Base-by-base conservation (phyloP, 768 basidiomycete genomes). In the Xerocomus spinulosus region DNA sequence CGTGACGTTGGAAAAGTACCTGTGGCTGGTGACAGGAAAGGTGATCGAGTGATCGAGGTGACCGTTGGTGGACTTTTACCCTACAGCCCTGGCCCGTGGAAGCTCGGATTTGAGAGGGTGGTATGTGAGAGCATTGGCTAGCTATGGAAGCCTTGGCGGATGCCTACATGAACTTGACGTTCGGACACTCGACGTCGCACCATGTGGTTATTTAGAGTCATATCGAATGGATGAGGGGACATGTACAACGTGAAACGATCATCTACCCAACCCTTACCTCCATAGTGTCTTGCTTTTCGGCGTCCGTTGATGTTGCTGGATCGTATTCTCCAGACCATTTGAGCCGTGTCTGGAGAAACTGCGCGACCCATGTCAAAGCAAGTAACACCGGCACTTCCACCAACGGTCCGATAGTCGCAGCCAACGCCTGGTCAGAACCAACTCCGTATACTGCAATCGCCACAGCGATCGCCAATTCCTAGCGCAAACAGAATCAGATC, bases 381-480 rank as follows among this genome's bases (percentile, higher is more conserved):
- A 91, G 75, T 37, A 91, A 66, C 2, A 90, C 86, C 0, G 87
- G 90, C 0, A 92, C 90, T 59, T 88, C 83, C 0, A 85, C 80
- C n/a, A 87, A 68, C 0, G 83, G 85, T 0, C 86, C 85, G 18
- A 87, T 82, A 0, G 88, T 90, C 0, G 88, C 87, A 0, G 89
- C 89, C 1, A 92, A 71, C 0, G 86, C 88, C 66, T 92, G 83
- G 46, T 85, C 81, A 0, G 86, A 88, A 5, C 80, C 74, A 5
- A 85, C 80, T 3, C 91, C 89, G 64, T 82, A 92, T 0, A 84
- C 79, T 0, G 86, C 82, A 34, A 90, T 83, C 3, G 82, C 76
- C 1, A 92, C 83, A 0, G 91, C 89, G 44, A 92, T 92, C 0
- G 90, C 87, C 0, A 92, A 74, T 69, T 92, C 87, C 77, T 85